These are phyloP conservation scores for Torulaspora franciscae DNA, from an alignment of 805 yeast genomes.

Conservation along the genomic window DNA sequence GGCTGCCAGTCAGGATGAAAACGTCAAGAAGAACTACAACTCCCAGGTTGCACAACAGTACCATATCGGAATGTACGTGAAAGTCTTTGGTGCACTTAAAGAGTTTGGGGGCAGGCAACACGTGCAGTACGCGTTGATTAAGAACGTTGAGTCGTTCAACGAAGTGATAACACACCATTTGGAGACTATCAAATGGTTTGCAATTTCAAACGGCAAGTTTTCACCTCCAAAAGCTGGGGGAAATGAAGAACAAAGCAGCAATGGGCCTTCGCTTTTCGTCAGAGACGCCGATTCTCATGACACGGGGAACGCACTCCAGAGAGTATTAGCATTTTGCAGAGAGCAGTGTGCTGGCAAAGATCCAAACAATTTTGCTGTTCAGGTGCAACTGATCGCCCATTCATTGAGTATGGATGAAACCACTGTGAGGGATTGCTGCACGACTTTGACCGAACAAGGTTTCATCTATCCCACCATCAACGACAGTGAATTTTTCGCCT, in stretches of 20 bases:
- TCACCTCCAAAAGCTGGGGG: constrained; percentile 16
- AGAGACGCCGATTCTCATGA: constrained; percentile 37
- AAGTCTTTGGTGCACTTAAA: constrained; percentile 50
- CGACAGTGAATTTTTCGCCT: constrained; percentile 49
- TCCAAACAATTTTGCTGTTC: constrained; percentile 68
- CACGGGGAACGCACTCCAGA: constrained; percentile 37
- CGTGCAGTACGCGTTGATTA: constrained; percentile 58
- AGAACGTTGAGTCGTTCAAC: constrained; percentile 56
- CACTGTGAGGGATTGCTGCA: constrained; percentile 47
- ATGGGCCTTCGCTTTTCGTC: constrained; percentile 41
- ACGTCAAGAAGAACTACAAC: constrained; percentile 18
- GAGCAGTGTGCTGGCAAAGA: constrained; percentile 43
- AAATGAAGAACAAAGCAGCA: constrained; percentile 19
- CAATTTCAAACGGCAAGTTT: constrained; percentile 50
- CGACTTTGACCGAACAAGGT: constrained; percentile 59
- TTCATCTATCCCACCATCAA: constrained; percentile 65
- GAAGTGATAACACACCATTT: constrained; percentile 64
- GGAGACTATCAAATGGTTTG: constrained; percentile 54
- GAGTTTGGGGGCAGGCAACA: constrained; percentile 61
- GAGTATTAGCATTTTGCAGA: constrained; percentile 45
- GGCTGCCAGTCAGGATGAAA: constrained; percentile 31
- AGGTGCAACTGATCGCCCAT: constrained; percentile 55
- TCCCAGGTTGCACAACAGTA: constrained; percentile 36
- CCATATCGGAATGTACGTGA: constrained; percentile 53
- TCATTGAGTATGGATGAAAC: constrained; percentile 47